Base-by-base conservation (phyloP, 306 rosid genomes). In the Adenanthera pavonina region DNA sequence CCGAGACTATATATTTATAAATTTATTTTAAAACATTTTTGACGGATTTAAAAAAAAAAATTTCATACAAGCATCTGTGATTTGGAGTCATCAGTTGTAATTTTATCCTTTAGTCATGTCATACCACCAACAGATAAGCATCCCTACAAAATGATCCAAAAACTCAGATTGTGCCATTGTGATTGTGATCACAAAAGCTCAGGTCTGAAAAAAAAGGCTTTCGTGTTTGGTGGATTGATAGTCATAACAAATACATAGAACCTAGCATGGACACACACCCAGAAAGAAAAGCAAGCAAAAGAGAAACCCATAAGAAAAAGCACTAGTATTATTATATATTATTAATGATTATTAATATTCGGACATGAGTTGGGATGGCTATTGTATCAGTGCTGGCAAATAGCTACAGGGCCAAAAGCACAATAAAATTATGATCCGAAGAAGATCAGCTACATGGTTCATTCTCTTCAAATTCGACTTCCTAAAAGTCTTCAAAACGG, bases 401-500 rank as follows among this genome's bases (percentile, higher is more conserved):
- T 77, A 72, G 82, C 78, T 74, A 84, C 83, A 86, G 54, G 72
- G 74, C 69, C 78, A 75, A 61, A 74, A 86, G 82, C 76, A 78
- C 56, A 59, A 79, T 13, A 80, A 76, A 71, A 75, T 72, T 85
- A 81, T 60, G 86, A 82, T 69, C 20, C 76, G 81, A 88, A 80
- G 78, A 81, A 82, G 77, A 81, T 90, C 66, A 85, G 88, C 91
- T 84, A 77, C 77, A 84, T 67, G 80, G 78, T 51, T 76, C 69
- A 56, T 79, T 79, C 79, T 82, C 78, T 41, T 80, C 78, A 76
- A 84, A 83, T 81, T 88, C 56, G 35, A 80, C 59, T 77, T 82
- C 91, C 59, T 62, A 60, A 81, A 81, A 25, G 20, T 65, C 65
- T 69, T 95, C 90, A 95, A 87, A 95, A 96, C 40, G 98, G 97